Evolutionary conservation across 768 basidiomycete species (phyloP).

Genomic region (Lentinula detonsa): DNA sequence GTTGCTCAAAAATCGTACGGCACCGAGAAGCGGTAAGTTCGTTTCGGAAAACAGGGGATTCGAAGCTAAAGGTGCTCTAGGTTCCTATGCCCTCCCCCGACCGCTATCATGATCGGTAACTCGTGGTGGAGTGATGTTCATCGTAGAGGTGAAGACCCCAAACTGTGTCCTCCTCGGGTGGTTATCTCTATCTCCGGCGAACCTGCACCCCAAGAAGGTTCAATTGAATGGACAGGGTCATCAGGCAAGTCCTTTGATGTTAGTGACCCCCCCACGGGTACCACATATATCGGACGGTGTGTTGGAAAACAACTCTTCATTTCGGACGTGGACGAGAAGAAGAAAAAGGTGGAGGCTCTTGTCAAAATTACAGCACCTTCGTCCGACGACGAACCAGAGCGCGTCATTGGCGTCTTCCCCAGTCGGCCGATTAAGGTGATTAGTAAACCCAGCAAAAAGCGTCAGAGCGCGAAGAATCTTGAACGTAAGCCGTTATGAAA

Average conservation of each 20-base stretch:
- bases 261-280: conserved; percentile 69
- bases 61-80: conserved; percentile 22
- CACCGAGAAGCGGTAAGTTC: conserved; percentile 79
- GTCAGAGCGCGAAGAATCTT: conserved; percentile 88
- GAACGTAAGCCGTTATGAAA: conserved; percentile 57
- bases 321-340: conserved; percentile 90
- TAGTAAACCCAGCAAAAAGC: conserved; percentile 96
- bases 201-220: conserved; percentile 76
- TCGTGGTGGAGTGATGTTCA: conserved; percentile 89
- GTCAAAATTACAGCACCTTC: conserved; percentile 83
- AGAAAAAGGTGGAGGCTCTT: conserved; percentile 91
- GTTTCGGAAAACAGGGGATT: neutral
- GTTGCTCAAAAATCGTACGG: conserved; percentile 98
- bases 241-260: conserved; percentile 82
- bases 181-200: conserved; percentile 92
- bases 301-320: conserved; percentile 95
- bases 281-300: conserved; percentile 88
- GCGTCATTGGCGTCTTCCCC: conserved; percentile 83
- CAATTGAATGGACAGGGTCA: conserved; percentile 83
- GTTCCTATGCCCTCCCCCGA: conserved; percentile 91
- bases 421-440: conserved; percentile 97
- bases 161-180: conserved; percentile 73
- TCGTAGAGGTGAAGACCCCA: conserved; percentile 68
- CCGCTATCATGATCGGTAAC: conserved; percentile 89
- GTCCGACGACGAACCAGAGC: conserved; percentile 75